phyloP scores from a whole-genome alignment of 768 basidiomycete species.

The Leccinum ochraceum region DNA sequence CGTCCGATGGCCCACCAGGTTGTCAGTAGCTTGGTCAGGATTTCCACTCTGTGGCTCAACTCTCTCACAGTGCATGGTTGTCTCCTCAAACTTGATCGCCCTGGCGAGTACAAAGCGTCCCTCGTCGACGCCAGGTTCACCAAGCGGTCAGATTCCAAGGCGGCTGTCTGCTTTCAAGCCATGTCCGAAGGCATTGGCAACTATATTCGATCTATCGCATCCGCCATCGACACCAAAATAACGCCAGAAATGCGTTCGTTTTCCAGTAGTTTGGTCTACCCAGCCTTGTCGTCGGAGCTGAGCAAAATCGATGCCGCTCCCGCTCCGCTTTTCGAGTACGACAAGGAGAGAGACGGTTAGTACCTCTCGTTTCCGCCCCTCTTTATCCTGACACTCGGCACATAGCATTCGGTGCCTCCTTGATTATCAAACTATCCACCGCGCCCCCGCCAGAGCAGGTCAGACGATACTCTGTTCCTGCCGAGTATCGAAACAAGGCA shows the following conservation, averaged over 20 bases:
- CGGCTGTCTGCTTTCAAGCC: slow-evolving; percentile 64
- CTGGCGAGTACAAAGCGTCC: slow-evolving; percentile 53
- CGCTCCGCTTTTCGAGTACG: slow-evolving; percentile 42
- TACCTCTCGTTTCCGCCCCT: not conserved
- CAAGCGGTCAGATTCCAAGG: slow-evolving; percentile 66
- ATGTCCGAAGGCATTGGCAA: slow-evolving; percentile 61
- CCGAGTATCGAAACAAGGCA: slow-evolving; percentile 54
- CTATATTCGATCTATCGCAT: slow-evolving; percentile 50
- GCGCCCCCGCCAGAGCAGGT: slow-evolving; percentile 34
- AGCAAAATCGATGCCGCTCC: slow-evolving; percentile 41
- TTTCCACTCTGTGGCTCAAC: slow-evolving; percentile 6
- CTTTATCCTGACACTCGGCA: not conserved
- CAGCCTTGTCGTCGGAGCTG: slow-evolving; percentile 47
- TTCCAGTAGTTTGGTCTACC: slow-evolving; percentile 46
- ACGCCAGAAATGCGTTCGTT: slow-evolving; percentile 46
- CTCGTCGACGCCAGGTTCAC: slow-evolving; percentile 64
- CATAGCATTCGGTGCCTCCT: slow-evolving; percentile 55
- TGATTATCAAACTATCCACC: slow-evolving; percentile 44
- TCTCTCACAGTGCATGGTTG: slow-evolving; percentile 55
- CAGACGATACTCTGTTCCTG: slow-evolving; percentile 46
- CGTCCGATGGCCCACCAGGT: slow-evolving; percentile 41
- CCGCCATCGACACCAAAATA: slow-evolving; percentile 46
- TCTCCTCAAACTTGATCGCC: slow-evolving; percentile 57
- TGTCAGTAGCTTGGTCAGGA: slow-evolving; percentile 39
- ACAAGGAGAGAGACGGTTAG: slow-evolving; percentile 54